These are phyloP conservation scores for Pseudocercospora eumusae DNA, from an alignment of 2,329 filamentous ascomycete genomes.

Conservation along the genomic window DNA sequence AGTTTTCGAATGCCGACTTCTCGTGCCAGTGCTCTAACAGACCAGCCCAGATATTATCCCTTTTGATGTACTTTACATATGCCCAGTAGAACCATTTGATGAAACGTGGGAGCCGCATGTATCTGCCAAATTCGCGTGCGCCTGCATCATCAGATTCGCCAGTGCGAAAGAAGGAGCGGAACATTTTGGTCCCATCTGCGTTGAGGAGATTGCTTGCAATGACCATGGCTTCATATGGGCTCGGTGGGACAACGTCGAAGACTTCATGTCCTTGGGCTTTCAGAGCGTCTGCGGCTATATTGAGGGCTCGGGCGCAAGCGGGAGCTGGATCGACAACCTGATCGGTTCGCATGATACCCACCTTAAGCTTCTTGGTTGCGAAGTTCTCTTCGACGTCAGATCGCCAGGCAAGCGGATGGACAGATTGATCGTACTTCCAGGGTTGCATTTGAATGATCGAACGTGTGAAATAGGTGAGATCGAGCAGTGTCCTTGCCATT, in stretches of 20 bases:
- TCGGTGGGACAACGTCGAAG: constrained; percentile 54
- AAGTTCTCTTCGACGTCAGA: constrained; percentile 62
- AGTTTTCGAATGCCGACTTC: constrained; percentile 76
- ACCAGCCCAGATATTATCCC: constrained; percentile 76
- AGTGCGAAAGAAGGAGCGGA: constrained; percentile 71
- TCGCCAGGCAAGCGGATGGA: constrained; percentile 83
- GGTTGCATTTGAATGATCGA: constrained; percentile 77
- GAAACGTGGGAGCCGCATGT: constrained; percentile 71
- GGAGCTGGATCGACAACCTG: constrained; percentile 83
- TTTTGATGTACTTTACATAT: constrained; percentile 80
- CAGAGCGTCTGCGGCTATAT: constrained; percentile 69
- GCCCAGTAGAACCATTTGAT: constrained; percentile 85
- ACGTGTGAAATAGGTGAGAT: constrained; percentile 81
- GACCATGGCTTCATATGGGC: constrained; percentile 71
- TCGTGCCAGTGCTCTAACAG: constrained; percentile 71
- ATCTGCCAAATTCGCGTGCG: constrained; percentile 70
- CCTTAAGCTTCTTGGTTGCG: constrained; percentile 63
- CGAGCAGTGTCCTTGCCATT: constrained; percentile 83
- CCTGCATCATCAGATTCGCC: constrained; percentile 81
- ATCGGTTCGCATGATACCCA: constrained; percentile 73
- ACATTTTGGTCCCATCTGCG: constrained; percentile 79
- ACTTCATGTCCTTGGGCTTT: constrained; percentile 74
- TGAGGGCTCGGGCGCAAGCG: constrained; percentile 75
- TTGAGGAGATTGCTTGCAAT: constrained; percentile 80
- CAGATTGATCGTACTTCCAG: constrained; percentile 84